Evolutionary conservation across 768 basidiomycete genomes (phyloP).

Genomic region (Boletus pseudo-olivaceus): DNA sequence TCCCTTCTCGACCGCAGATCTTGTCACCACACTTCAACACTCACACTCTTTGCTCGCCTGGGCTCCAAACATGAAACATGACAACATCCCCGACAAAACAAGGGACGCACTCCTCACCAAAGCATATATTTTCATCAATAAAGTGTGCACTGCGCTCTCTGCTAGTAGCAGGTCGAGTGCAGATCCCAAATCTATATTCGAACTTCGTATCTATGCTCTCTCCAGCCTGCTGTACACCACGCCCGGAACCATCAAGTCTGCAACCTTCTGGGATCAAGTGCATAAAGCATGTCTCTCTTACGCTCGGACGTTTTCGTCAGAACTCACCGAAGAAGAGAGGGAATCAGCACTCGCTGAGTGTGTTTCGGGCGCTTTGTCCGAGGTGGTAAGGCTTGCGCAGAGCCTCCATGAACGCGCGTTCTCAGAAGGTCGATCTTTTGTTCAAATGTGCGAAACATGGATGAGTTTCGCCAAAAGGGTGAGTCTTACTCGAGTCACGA

Average conservation of each 20-base stretch:
- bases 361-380: constrained; percentile 43
- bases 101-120: constrained; percentile 57
- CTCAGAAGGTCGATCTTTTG: constrained; percentile 49
- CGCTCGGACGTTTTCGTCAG: constrained; percentile 19
- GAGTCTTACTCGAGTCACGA: constrained; percentile 11
- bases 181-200: constrained; percentile 29
- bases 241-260: constrained; percentile 44
- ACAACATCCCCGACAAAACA: constrained; percentile 47
- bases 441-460: constrained; percentile 71
- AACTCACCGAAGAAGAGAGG: constrained; percentile 21
- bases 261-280: constrained; percentile 70
- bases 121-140: constrained; percentile 51
- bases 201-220: constrained; percentile 43
- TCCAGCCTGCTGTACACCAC: constrained; percentile 47
- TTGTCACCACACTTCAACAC: constrained; percentile 31
- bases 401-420: constrained; percentile 38
- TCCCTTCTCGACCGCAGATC: constrained; percentile 14
- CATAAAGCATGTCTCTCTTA: constrained; percentile 44
- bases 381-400: constrained; percentile 42
- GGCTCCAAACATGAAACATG: constrained; percentile 40
- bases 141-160: constrained; percentile 30
- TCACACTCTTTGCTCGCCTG: constrained; percentile 47
- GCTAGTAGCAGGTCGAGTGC: constrained; percentile 14
- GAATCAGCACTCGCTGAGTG: constrained; percentile 26
- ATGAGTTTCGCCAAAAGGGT: constrained; percentile 64